A percentile compares a stretch with the other conserved stretches of the same genome.
These are phyloP conservation scores for Hordeum pubiflorum DNA, from an alignment of 202 grass and related monocot genomes.

Conservation along the genomic window DNA sequence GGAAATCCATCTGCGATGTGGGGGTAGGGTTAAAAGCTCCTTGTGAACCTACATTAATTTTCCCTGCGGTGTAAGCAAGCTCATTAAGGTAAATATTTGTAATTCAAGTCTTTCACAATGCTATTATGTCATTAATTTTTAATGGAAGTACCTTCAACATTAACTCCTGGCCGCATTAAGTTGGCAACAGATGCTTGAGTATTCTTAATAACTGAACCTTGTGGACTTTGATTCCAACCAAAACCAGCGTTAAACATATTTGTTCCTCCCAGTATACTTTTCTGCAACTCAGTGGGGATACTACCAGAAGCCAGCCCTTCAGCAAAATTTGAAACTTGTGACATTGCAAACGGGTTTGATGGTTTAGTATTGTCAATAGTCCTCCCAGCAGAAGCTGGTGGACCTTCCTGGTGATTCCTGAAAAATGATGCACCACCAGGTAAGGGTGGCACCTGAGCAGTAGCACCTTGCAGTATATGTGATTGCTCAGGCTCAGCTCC, in stretches of 20 bases:
- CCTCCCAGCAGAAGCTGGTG: slow-evolving; percentile 44
- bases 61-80: slow-evolving; percentile 48
- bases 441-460: slow-evolving; percentile 35
- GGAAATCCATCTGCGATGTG: slow-evolving; percentile 41
- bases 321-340: slow-evolving; percentile 55
- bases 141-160: slow-evolving; percentile 45
- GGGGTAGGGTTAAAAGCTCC: slow-evolving; percentile 57
- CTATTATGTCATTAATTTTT: slow-evolving; percentile 9
- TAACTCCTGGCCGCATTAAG: slow-evolving; percentile 54
- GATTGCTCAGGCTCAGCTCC: slow-evolving; percentile 56
- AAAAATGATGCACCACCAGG: slow-evolving; percentile 44
- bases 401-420: slow-evolving; percentile 38
- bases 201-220: slow-evolving; percentile 47
- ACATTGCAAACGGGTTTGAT: slow-evolving; percentile 48
- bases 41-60: slow-evolving; percentile 50
- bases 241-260: slow-evolving; percentile 59
- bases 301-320: slow-evolving; percentile 52
- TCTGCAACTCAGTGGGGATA: slow-evolving; percentile 58
- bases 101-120: slow-evolving; percentile 12
- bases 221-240: slow-evolving; percentile 73
- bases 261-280: slow-evolving; percentile 55
- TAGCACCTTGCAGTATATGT: slow-evolving; percentile 43
- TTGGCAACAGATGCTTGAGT: slow-evolving; percentile 59
- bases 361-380: slow-evolving; percentile 45
- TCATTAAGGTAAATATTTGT: slow-evolving; percentile 21